These are phyloP conservation scores for Geotrichum aggregatum DNA, from an alignment of 1,139 yeast species.

Conservation along the genomic window DNA sequence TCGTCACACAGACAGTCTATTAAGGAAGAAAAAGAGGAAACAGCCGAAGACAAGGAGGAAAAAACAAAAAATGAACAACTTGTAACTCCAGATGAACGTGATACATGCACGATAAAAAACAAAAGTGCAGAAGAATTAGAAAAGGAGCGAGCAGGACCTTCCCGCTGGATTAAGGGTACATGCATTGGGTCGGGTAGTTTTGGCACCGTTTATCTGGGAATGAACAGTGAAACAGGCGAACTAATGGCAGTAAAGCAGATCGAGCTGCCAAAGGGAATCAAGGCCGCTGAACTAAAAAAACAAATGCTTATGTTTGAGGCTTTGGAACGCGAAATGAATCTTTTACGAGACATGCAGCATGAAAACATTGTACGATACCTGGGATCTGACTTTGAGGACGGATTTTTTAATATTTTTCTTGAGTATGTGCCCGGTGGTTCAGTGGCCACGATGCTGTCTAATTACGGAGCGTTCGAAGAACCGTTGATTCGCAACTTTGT, in stretches of 20 bases:
- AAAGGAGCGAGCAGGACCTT: constrained; percentile 47
- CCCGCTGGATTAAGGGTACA: constrained; percentile 87
- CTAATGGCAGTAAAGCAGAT: constrained; percentile 98
- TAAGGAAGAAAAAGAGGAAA: not conserved
- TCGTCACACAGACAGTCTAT: not conserved
- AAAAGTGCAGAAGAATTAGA: constrained; percentile 36
- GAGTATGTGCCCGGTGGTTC: constrained; percentile 98
- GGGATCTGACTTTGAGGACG: constrained; percentile 71
- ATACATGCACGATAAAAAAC: too few species aligned
- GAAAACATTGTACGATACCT: constrained; percentile 87
- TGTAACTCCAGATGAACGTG: not conserved
- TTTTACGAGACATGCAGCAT: constrained; percentile 77
- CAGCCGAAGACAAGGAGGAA: constrained; percentile 5
- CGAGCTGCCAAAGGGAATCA: constrained; percentile 48
- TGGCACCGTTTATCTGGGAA: constrained; percentile 88
- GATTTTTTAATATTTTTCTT: constrained; percentile 71
- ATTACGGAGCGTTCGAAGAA: constrained; percentile 90
- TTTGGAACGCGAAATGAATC: constrained; percentile 73
- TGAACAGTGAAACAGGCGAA: constrained; percentile 90
- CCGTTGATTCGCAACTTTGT: constrained; percentile 80
- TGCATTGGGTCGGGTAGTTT: constrained; percentile 92
- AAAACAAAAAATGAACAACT: not conserved
- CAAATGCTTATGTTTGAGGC: constrained; percentile 73
- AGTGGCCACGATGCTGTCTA: constrained; percentile 75
- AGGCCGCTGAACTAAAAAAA: constrained; percentile 46